Base-by-base conservation (phyloP, 2,329 filamentous ascomycete genomes). In the Ophiostoma tasmaniense region DNA sequence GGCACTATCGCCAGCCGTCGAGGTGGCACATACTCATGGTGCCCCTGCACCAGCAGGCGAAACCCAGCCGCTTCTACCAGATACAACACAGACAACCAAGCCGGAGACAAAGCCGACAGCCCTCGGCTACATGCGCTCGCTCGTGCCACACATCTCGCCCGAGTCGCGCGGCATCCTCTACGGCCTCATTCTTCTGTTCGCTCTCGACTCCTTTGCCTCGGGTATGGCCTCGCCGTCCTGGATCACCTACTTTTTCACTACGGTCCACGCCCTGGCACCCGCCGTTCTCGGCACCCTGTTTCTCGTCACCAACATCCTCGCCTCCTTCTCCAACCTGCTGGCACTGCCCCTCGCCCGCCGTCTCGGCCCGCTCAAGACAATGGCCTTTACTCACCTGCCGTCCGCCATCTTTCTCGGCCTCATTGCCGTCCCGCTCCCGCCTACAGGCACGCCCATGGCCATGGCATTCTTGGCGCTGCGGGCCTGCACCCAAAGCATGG, bases 371-470 rank as follows among this genome's bases (percentile, higher is more conserved):
- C 73, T 73, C 73, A 74, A 87, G 81, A 91, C 89, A 1, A 92
- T 92, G 89, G 88, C 90, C 10, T 90, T 90, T 74, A 91, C 89
- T 0, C 89, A 92, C 73, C 80, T 92, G 0, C 90, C 90, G 0
- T 90, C 88, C 0, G 81, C 89, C 8, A 77, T 91, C 33, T 88
- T 87, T 72, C 82, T 91, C 1, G 80, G 85, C 17, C 77, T 91
- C 25, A 85, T 92, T 28, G 73, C 74, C 1, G 25, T 74, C 1
- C 67, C 70, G 7, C 65, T 66, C 1, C 37, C 65, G 3, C 35
- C 59, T 7, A 35, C n/a, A n/a, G 30, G 71, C 66, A 69, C 71
- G 28, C 62, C 50, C 13, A 59, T 71, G 37, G 69, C 70, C 62
- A 68, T 90, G 64, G 76, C 81, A 0, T 85, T 92, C 69, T 79